Percentiles rank a stretch among this genome's conserved stretches.
Evolutionary conservation across 2,329 filamentous ascomycete species (phyloP).

Genomic region (Sarocladiaceae sp.): DNA sequence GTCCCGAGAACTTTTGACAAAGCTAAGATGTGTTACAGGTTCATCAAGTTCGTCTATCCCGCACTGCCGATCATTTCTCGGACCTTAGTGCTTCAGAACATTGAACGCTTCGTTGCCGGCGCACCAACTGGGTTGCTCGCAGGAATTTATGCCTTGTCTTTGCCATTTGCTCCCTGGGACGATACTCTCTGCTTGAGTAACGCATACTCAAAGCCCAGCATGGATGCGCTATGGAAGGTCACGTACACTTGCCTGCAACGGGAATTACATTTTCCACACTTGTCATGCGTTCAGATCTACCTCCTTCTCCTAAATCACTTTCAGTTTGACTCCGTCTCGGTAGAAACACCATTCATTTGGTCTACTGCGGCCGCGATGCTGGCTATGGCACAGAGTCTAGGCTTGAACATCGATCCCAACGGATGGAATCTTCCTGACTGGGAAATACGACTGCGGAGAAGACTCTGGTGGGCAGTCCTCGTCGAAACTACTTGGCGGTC

Average conservation of each 20-base stretch:
- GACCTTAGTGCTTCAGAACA: constrained; percentile 11
- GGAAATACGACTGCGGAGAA: constrained; percentile 13
- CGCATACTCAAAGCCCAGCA: constrained; percentile 15
- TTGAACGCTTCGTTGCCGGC: constrained; percentile 11
- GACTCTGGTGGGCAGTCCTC: constrained; percentile 16
- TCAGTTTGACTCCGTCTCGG: constrained; percentile 14
- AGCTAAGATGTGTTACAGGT: background rate
- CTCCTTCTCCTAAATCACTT: constrained; percentile 13
- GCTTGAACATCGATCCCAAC: constrained; percentile 13
- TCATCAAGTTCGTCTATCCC: constrained; percentile 14
- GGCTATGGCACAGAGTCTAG: constrained; percentile 13
- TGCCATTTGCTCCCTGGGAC: constrained; percentile 16
- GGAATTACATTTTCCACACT: constrained; percentile 15
- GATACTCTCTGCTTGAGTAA: constrained; percentile 15
- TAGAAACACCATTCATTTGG: constrained; percentile 15
- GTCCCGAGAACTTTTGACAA: background rate
- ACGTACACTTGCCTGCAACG: constrained; percentile 15
- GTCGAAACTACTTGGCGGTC: constrained; percentile 16
- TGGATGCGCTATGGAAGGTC: constrained; percentile 15
- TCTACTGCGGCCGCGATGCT: constrained; percentile 13
- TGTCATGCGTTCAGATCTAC: constrained; percentile 14
- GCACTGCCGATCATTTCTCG: constrained; percentile 16
- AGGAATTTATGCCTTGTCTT: constrained; percentile 15
- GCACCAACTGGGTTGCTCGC: constrained; percentile 14
- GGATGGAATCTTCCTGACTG: constrained; percentile 14